Percentiles rank a stretch among this genome's conserved stretches.
phyloP scores from a whole-genome alignment of 2,329 filamentous ascomycete species.

The Clonostachys byssicola region DNA sequence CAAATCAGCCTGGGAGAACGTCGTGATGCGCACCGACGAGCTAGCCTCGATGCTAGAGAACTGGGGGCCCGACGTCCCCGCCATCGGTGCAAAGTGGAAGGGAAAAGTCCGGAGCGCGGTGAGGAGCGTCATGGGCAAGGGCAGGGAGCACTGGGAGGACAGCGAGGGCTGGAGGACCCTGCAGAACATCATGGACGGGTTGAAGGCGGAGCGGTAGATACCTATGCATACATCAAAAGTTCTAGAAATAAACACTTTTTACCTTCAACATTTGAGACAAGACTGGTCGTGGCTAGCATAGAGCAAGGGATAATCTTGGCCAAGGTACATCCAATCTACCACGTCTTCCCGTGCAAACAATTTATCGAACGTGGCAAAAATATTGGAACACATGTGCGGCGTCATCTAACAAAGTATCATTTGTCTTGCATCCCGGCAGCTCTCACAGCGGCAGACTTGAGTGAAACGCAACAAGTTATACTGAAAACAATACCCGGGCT shows the following conservation, averaged over 20 bases:
- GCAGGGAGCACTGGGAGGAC: slow-evolving; percentile 78
- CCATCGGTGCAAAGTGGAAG: slow-evolving; percentile 78
- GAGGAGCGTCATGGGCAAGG: slow-evolving; percentile 77
- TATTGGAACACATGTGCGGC: too few species aligned
- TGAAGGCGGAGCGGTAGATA: slow-evolving; percentile 27
- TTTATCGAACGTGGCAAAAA: too few species aligned
- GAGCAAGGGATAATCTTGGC: too few species aligned
- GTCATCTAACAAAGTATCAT: too few species aligned
- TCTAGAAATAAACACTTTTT: not conserved
- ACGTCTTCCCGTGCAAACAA: too few species aligned
- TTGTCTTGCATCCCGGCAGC: too few species aligned
- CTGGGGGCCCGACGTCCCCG: slow-evolving; percentile 60
- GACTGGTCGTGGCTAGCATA: too few species aligned
- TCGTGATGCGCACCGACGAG: slow-evolving; percentile 76
- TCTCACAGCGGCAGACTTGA: too few species aligned
- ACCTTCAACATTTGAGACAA: too few species aligned
- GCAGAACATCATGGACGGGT: slow-evolving; percentile 48
- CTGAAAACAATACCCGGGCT: too few species aligned
- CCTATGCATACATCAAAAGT: not conserved
- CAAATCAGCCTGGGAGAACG: slow-evolving; percentile 61
- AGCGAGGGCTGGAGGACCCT: slow-evolving; percentile 63
- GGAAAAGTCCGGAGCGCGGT: slow-evolving; percentile 85
- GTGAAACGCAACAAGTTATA: too few species aligned
- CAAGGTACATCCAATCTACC: too few species aligned
- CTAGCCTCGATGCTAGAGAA: slow-evolving; percentile 81